Percentiles rank a stretch among this genome's conserved stretches.
These are phyloP conservation scores for Adansonia digitata DNA, from an alignment of 345 rosid species.

Conservation along the genomic window DNA sequence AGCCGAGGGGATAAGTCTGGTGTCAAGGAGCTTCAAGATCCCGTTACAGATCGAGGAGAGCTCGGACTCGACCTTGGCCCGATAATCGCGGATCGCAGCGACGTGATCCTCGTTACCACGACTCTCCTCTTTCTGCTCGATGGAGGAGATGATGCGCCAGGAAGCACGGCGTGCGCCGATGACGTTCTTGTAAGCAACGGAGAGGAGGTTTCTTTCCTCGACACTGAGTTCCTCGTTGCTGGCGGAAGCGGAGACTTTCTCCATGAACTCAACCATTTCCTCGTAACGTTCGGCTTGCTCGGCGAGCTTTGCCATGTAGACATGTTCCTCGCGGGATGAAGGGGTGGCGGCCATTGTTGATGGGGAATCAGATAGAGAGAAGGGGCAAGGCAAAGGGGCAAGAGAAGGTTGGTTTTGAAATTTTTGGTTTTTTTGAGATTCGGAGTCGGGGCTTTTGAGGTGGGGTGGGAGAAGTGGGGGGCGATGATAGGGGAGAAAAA, in stretches of 20 bases:
- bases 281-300: conserved; percentile 95
- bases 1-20: conserved; percentile 65
- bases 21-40: conserved; percentile 76
- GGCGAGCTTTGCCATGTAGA: conserved; percentile 93
- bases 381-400: neutral
- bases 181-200: conserved; percentile 95
- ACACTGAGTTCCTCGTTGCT: conserved; percentile 67
- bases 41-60: conserved; percentile 72
- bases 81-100: conserved; percentile 67
- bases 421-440: conserved; percentile 18
- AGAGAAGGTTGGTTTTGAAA: neutral
- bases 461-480: conserved; percentile 23
- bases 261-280: conserved; percentile 96
- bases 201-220: conserved; percentile 91
- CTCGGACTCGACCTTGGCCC: conserved; percentile 75
- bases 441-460: neutral
- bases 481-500: conserved; percentile 52
- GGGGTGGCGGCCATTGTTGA: conserved; percentile 37
- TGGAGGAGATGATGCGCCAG: conserved; percentile 87
- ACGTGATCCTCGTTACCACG: conserved; percentile 93
- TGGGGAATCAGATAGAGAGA: conserved; percentile 4
- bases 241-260: conserved; percentile 58
- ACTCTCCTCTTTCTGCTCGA: conserved; percentile 89
- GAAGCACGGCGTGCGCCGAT: conserved; percentile 93
- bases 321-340: conserved; percentile 65